Conservation (phyloP, 169 alveolate genomes). For the Fabrea salina region DNA sequence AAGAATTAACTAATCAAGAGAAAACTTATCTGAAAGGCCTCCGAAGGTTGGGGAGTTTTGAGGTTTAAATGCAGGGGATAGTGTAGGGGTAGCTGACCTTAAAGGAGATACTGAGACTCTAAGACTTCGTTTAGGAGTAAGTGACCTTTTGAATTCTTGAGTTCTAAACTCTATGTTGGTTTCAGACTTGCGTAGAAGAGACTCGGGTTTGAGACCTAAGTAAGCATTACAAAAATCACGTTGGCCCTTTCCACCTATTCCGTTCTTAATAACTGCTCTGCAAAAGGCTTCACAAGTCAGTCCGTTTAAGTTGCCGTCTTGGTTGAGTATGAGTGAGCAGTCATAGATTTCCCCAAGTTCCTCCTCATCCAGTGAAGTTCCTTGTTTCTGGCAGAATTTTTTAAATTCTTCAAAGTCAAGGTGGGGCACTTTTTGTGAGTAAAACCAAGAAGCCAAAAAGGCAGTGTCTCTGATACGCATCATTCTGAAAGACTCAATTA, state of each 20-base stretch:
- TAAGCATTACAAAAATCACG: slow-evolving; percentile 13
- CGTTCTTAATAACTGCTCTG: background rate
- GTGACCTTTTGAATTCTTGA: too few relatives aligned
- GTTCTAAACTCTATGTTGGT: too few relatives aligned
- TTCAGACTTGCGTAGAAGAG: too few relatives aligned
- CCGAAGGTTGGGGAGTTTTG: too few relatives aligned
- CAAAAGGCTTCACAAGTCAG: background rate
- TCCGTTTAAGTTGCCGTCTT: background rate
- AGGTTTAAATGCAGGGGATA: too few relatives aligned
- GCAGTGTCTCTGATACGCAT: slow-evolving; percentile 1
- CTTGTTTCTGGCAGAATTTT: background rate
- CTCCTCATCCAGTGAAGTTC: background rate
- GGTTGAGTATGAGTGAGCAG: background rate
- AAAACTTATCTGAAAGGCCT: too few relatives aligned
- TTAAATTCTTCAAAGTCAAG: background rate
- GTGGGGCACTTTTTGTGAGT: background rate
- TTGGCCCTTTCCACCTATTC: background rate
- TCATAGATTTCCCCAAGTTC: background rate
- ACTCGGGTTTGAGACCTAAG: background rate
- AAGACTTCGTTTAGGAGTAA: too few relatives aligned
- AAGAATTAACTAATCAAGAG: too few relatives aligned
- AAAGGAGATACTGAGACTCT: too few relatives aligned
- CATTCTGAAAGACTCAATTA: background rate
- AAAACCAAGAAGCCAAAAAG: background rate
- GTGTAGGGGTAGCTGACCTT: too few relatives aligned